These are phyloP conservation scores for Mucor irregularis DNA, from an alignment of 371 early-diverging fungal species.

Conservation along the genomic window DNA sequence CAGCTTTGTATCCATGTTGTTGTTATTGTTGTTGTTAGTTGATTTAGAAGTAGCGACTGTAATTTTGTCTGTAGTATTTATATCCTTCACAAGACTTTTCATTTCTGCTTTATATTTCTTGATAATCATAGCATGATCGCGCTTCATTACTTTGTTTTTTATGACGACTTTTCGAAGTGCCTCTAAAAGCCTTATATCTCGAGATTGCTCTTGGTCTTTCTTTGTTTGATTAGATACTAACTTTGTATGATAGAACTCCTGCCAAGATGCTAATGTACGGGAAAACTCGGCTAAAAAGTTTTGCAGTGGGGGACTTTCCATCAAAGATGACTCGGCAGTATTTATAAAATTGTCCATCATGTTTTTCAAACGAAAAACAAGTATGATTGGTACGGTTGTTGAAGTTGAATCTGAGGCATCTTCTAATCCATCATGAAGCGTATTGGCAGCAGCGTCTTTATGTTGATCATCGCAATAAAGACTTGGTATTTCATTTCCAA, in stretches of 20 bases:
- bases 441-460: background rate
- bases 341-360: conserved; percentile 5
- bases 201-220: conserved; percentile 5
- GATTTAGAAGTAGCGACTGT: no score
- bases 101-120: conserved; percentile 1
- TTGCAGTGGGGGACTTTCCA: background rate
- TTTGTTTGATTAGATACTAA: background rate
- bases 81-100: background rate
- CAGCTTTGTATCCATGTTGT: background rate
- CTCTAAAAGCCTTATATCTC: conserved; percentile 5
- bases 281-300: background rate
- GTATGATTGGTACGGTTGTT: background rate
- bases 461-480: conserved; percentile 3
- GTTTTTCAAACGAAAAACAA: conserved; percentile 5
- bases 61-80: no score
- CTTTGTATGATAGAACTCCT: background rate
- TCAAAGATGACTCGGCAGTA: background rate
- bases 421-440: no score
- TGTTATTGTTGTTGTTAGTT: background rate
- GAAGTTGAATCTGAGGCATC: background rate
- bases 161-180: conserved; percentile 12
- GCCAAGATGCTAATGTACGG: background rate
- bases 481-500: conserved; percentile 7
- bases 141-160: conserved; percentile 11
- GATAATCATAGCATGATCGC: conserved; percentile 3